These are phyloP conservation scores for Orbilia quercus DNA, from an alignment of 2,329 filamentous ascomycete genomes.

Conservation along the genomic window DNA sequence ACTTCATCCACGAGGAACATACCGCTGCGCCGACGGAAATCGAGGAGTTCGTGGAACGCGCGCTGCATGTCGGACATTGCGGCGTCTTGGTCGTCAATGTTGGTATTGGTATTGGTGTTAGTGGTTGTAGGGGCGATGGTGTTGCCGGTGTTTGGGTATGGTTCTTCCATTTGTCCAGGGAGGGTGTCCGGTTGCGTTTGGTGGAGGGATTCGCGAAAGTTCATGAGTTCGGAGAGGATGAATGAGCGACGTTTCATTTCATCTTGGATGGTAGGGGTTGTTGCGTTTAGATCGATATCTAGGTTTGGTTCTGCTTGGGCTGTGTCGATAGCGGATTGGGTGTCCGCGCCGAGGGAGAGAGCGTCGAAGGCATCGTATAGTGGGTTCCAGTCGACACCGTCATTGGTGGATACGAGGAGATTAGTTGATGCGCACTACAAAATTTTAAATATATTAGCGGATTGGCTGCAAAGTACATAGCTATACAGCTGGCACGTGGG, in stretches of 20 bases:
- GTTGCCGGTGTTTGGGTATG: too few species aligned
- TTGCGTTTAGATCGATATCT: conserved; percentile 11
- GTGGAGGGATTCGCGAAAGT: conserved; percentile 38
- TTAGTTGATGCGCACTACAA: conserved; percentile 48
- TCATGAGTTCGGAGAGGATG: conserved; percentile 52
- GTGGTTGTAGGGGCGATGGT: too few species aligned
- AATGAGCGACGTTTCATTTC: conserved; percentile 54
- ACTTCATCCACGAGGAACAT: conserved; percentile 44
- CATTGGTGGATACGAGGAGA: conserved; percentile 52
- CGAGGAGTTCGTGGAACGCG: conserved; percentile 31
- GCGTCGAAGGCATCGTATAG: conserved; percentile 53
- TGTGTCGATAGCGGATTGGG: not conserved
- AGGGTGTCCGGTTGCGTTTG: conserved; percentile 3
- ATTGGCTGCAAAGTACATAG: too few species aligned
- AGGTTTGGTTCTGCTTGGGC: not conserved
- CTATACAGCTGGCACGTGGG: not conserved
- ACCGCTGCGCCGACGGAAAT: conserved; percentile 33
- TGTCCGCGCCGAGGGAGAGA: conserved; percentile 22
- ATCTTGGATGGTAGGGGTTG: conserved; percentile 34
- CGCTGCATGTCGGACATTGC: conserved; percentile 30
- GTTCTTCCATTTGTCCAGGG: not conserved
- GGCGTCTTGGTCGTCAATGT: conserved; percentile 1
- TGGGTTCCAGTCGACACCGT: conserved; percentile 53
- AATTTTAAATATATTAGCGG: too few species aligned
- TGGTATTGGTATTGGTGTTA: too few species aligned